Percentiles rank a stretch among this genome's conserved stretches.
Evolutionary conservation across 495 filamentous ascomycete species (phyloP).

Genomic region (Cudoniella acicularis): DNA sequence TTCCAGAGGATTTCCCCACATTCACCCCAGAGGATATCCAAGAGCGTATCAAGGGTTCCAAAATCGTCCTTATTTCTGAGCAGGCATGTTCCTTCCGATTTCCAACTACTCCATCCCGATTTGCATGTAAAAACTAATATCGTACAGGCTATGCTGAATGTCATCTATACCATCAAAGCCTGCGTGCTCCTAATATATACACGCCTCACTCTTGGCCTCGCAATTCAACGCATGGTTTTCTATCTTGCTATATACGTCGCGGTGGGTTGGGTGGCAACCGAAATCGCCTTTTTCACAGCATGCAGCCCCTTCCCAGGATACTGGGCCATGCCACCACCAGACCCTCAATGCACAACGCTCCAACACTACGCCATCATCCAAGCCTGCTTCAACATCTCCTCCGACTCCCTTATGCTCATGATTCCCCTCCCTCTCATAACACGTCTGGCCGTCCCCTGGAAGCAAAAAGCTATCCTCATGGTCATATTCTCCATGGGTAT

Average conservation of each 20-base stretch:
- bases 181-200: constrained; percentile 50
- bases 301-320: constrained; percentile 38
- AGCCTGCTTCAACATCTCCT: constrained; percentile 46
- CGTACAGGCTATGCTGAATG: constrained; percentile 40
- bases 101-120: background rate
- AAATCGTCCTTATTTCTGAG: constrained; percentile 44
- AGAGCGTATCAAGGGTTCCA: constrained; percentile 41
- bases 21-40: constrained; percentile 36
- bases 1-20: constrained; percentile 30
- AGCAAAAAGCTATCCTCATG: constrained; percentile 38
- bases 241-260: constrained; percentile 31
- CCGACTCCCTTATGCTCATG: constrained; percentile 43
- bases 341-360: constrained; percentile 45
- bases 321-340: constrained; percentile 39
- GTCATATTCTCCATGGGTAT: constrained; percentile 43
- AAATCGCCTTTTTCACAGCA: constrained; percentile 37
- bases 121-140: background rate
- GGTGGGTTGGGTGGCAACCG: constrained; percentile 31
- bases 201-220: constrained; percentile 37
- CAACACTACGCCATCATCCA: constrained; percentile 43
- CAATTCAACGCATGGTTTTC: constrained; percentile 30
- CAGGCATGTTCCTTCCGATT: constrained; percentile 25
- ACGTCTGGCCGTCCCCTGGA: constrained; percentile 32
- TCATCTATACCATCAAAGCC: constrained; percentile 46
- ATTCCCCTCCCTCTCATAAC: constrained; percentile 42